Percentiles rank a stretch among this genome's conserved stretches.
phyloP scores from a whole-genome alignment of 441 rosid genomes.

The Manihot esculenta region DNA sequence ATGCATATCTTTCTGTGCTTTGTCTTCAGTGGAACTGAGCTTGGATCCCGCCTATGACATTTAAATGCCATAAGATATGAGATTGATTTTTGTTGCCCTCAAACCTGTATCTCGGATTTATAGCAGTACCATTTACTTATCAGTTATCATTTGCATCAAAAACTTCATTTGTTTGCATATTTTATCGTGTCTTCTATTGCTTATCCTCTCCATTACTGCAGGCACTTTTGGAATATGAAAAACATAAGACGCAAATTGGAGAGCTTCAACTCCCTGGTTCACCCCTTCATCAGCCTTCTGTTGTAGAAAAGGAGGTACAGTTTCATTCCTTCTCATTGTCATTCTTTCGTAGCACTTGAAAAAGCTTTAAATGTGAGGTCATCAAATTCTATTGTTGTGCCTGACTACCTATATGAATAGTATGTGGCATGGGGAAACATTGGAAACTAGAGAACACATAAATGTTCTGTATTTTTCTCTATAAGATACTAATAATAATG shows the following conservation, averaged over 20 bases:
- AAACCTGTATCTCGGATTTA: neutral
- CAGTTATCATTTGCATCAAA: neutral
- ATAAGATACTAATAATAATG: neutral
- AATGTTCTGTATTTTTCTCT: neutral
- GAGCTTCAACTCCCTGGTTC: constrained; percentile 65
- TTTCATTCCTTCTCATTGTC: constrained; percentile 4
- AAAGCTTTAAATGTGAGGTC: neutral
- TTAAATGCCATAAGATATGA: neutral
- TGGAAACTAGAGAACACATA: neutral
- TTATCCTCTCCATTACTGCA: constrained; percentile 35
- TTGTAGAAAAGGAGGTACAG: constrained; percentile 64
- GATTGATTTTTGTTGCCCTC: neutral
- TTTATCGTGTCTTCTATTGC: constrained; percentile 17
- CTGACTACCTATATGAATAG: neutral
- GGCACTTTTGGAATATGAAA: constrained; percentile 87
- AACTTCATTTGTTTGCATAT: constrained; percentile 1
- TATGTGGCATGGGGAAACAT: neutral
- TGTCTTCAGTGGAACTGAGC: neutral
- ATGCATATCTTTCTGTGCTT: too few relatives aligned
- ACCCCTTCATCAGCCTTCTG: constrained; percentile 41
- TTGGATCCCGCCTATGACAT: neutral
- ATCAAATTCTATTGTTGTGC: neutral
- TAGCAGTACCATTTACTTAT: neutral
- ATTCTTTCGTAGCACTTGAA: neutral
- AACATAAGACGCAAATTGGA: constrained; percentile 54